Evolutionary conservation across 306 rosid species (phyloP).

Genomic region (Hippophae tibetana): DNA sequence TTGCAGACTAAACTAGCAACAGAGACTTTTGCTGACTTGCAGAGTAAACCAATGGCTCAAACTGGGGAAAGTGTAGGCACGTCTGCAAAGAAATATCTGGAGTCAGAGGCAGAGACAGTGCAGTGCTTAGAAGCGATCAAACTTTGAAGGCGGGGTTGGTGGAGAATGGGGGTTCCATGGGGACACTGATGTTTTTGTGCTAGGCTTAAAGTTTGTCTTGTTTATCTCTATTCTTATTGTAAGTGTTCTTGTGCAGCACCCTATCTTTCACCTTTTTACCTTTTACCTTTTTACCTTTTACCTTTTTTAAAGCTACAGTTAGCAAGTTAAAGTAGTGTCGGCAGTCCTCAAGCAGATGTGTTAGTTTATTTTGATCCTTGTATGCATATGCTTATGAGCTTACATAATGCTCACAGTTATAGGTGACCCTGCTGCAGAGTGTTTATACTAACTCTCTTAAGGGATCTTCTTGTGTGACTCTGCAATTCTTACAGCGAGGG

Average conservation of each 20-base stretch:
- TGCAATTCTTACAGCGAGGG: too few relatives aligned
- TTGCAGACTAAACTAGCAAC: too few relatives aligned
- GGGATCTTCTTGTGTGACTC: too few relatives aligned
- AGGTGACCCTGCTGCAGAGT: too few relatives aligned
- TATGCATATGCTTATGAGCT: not conserved
- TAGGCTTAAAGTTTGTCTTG: constrained; percentile 35
- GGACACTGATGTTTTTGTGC: constrained; percentile 44
- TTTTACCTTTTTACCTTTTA: constrained; percentile 15
- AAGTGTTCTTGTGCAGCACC: constrained; percentile 27
- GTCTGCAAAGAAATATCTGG: constrained; percentile 22
- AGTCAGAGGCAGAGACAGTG: constrained; percentile 32
- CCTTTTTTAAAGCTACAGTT: constrained; percentile 42
- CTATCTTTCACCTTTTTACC: constrained; percentile 21
- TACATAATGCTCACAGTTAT: too few relatives aligned
- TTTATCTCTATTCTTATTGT: constrained; percentile 34
- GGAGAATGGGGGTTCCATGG: constrained; percentile 28
- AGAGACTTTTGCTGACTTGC: not conserved
- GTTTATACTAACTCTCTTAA: too few relatives aligned
- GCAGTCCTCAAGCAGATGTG: constrained; percentile 30
- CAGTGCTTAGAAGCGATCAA: constrained; percentile 57
- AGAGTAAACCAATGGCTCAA: constrained; percentile 30
- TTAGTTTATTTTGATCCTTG: constrained; percentile 21
- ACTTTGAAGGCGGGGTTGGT: constrained; percentile 37
- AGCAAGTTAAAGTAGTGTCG: constrained; percentile 55
- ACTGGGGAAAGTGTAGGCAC: constrained; percentile 26